Percentiles rank a stretch among this genome's conserved stretches.
Evolutionary conservation across 2,329 filamentous ascomycete genomes (phyloP).

Genomic region (Fusarium torulosum): DNA sequence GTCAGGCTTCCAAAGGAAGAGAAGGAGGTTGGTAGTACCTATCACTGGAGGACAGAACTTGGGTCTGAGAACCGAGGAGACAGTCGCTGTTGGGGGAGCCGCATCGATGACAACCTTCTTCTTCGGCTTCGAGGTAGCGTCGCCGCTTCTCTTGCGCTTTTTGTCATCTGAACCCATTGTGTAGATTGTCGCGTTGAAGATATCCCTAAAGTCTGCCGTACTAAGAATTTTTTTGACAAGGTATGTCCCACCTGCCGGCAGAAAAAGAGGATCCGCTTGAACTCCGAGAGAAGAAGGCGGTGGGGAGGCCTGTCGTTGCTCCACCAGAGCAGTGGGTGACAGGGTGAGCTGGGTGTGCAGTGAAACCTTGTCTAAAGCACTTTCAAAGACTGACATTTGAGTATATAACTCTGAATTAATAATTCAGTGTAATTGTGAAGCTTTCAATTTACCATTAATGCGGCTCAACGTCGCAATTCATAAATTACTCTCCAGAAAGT

Average conservation of each 20-base stretch:
- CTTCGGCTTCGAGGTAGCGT: constrained; percentile 57
- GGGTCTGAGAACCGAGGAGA: constrained; percentile 61
- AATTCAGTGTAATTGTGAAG: too few relatives aligned
- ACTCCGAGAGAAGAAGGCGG: background rate
- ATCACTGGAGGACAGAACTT: constrained; percentile 65
- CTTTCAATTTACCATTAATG: too few relatives aligned
- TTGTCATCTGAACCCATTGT: constrained; percentile 54
- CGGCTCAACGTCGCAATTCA: too few relatives aligned
- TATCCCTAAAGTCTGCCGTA: constrained; percentile 23
- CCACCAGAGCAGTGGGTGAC: background rate
- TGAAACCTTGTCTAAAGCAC: background rate
- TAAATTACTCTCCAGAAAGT: background rate
- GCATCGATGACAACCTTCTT: constrained; percentile 66
- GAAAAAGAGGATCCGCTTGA: background rate
- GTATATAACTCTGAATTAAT: too few relatives aligned
- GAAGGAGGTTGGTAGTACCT: constrained; percentile 59
- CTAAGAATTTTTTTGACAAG: constrained; percentile 46
- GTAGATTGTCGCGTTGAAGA: constrained; percentile 21
- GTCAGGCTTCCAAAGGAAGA: background rate
- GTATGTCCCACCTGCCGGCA: constrained; percentile 8
- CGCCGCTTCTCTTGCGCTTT: constrained; percentile 65
- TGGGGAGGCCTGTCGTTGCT: background rate
- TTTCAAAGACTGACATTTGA: background rate
- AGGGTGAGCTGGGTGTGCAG: background rate
- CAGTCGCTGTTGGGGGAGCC: constrained; percentile 56